Evolutionary conservation across 768 basidiomycete species (phyloP), one percentile per base, ranked within the genome.

Genomic region (Antrodiella citrinella): DNA sequence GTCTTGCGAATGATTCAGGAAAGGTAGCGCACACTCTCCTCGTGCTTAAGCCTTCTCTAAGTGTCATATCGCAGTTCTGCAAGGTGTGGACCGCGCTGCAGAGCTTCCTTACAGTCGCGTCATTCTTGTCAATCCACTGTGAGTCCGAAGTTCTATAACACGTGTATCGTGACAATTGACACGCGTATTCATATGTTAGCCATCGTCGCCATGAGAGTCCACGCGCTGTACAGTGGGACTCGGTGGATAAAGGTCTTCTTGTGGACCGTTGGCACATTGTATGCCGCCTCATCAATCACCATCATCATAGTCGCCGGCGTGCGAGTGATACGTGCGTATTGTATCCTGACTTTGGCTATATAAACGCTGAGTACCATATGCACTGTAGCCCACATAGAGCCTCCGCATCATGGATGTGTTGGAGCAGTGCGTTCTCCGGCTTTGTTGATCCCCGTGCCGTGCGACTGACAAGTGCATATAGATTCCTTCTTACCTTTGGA

Each of bases 111-210:
- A 63, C 62, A 15, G 55, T 63, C 44, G 53, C 51, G 3, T 63
- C 62, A 4, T 63, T 59, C 55, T 61, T 63, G 41, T 61, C 59
- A 18, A 61, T 63, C n/a, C 62, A 63, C 25, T 50, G 62, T 63
- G 35, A 30, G 57, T 42, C 1, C 23, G 15, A 12, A 15, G 43
- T 35, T 5, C 5, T 5, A 10, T n/a, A n/a, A n/a, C n/a, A n/a
- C 30, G 30, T 35, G 30, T 35, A 7, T 35, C 15, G 30, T 7
- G 15, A 7, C 15, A 15, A 35, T 7, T 35, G 30, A 35, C 30
- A 7, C 30, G 15, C 30, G 25, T 45, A 10, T n/a, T 3, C 26
- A 19, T 21, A 21, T 23, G 2, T 23, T 44, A 63, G 62, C 59
- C 1, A 57, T 60, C 43, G 58, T 63, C 15, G 59, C 62, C 4